Evolutionary conservation across 768 basidiomycete genomes (phyloP), one percentile per base, ranked within the genome.

Genomic region (Glaciozyma martinii): DNA sequence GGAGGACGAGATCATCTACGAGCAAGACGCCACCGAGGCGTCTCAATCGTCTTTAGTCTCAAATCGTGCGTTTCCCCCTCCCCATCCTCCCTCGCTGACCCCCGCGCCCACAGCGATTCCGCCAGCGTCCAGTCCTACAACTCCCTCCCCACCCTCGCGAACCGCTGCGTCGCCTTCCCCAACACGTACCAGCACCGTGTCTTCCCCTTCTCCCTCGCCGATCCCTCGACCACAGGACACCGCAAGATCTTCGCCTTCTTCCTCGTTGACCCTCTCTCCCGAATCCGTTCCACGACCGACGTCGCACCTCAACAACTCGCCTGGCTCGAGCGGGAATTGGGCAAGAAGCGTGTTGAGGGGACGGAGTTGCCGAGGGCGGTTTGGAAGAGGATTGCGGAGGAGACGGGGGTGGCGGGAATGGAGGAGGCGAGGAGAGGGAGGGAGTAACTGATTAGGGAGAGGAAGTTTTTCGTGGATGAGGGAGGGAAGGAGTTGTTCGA

Each of bases 101-200:
- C 21, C n/a, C n/a, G n/a, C n/a, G 15, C 40, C 27, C 42, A 56
- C 42, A 70, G 71, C n/a, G 58, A 56, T n/a, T 40, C 30, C 1
- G 16, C 63, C 15, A 47, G 40, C 29, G 46, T 62, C 62, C 82
- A 85, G 72, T 75, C 79, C 66, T 74, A 82, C 44, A 80, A 80
- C 0, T 54, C 70, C 1, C 71, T 81, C 19, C 74, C 76, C 3
- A 73, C 82, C 25, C 72, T 64, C 1, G 56, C 70, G 19, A 80
- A 79, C 23, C 74, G 81, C 42, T 76, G 75, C 43, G 68, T 83
- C 46, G 78, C 78, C 46, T 84, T 82, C 66, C 84, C 83, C 21
- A 84, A 84, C 72, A 80, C 83, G 49, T 84, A 82, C 73, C 83
- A 84, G 70, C 77, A 82, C 61, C 72, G 73, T 10, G 76, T 79